Evolutionary conservation across 2,329 filamentous ascomycete species (phyloP).

Genomic region (Diplodia mutila): DNA sequence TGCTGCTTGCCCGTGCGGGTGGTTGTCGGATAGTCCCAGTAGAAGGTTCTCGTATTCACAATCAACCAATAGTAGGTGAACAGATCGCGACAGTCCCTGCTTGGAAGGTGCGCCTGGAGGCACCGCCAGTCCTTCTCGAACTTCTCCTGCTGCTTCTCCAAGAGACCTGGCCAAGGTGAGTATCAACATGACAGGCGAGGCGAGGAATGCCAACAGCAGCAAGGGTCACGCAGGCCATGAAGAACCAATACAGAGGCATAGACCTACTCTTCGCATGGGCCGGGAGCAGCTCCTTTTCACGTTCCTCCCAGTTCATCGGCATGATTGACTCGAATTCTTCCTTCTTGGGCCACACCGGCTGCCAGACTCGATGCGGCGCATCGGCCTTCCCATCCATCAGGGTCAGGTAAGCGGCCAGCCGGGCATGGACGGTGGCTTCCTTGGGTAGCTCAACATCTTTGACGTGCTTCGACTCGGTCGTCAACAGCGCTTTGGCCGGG

Average conservation of each 20-base stretch:
- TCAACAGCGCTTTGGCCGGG: constrained; percentile 66
- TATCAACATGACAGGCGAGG: constrained; percentile 24
- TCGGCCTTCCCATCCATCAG: constrained; percentile 50
- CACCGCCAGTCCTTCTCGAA: constrained; percentile 55
- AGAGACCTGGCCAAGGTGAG: constrained; percentile 40
- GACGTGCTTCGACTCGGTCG: constrained; percentile 61
- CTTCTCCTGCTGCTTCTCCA: constrained; percentile 60
- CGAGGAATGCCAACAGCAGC: neutral
- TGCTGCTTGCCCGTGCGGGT: constrained; percentile 45
- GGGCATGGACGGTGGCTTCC: constrained; percentile 67
- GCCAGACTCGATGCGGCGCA: constrained; percentile 59
- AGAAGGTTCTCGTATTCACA: constrained; percentile 64
- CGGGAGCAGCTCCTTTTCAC: constrained; percentile 47
- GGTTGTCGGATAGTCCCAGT: constrained; percentile 52
- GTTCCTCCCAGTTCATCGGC: constrained; percentile 59
- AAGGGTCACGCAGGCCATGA: constrained; percentile 14
- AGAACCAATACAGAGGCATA: constrained; percentile 5
- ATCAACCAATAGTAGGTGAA: constrained; percentile 64
- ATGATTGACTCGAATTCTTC: constrained; percentile 63
- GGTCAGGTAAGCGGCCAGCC: constrained; percentile 71
- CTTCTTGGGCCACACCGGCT: constrained; percentile 66
- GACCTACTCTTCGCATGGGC: constrained; percentile 38
- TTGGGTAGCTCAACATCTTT: constrained; percentile 54
- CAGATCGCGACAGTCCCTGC: constrained; percentile 33
- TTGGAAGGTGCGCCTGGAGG: constrained; percentile 50